Conservation (phyloP, 176 grass and related monocot species). For the Aegilops tauschii region DNA sequence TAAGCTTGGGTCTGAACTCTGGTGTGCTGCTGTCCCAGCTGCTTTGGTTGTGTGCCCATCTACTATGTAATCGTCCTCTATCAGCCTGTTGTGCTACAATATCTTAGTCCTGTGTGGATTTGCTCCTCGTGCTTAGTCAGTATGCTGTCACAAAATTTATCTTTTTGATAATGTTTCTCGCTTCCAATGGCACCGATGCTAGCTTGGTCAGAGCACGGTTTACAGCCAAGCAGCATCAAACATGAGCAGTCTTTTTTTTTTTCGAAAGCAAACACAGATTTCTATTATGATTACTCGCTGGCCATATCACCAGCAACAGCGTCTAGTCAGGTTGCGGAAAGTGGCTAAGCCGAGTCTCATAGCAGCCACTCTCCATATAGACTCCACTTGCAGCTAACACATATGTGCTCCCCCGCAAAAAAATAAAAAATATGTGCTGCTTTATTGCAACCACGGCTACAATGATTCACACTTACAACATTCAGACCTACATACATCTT, state of each 20-base stretch:
- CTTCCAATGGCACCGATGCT: neutral
- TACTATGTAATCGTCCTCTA: slow-evolving; percentile 36
- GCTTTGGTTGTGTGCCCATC: slow-evolving; percentile 54
- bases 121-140: slow-evolving; percentile 18
- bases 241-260: neutral
- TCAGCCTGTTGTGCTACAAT: slow-evolving; percentile 42
- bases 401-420: too few relatives aligned
- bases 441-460: too few relatives aligned
- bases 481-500: neutral
- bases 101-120: slow-evolving; percentile 38
- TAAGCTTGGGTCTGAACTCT: slow-evolving; percentile 41
- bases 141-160: neutral
- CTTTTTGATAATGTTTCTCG: neutral
- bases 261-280: too few relatives aligned
- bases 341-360: too few relatives aligned
- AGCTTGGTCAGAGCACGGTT: neutral
- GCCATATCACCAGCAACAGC: too few relatives aligned
- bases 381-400: too few relatives aligned
- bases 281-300: too few relatives aligned
- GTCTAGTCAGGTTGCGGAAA: too few relatives aligned
- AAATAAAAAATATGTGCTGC: too few relatives aligned
- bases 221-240: too few relatives aligned
- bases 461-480: neutral
- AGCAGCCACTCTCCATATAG: too few relatives aligned
- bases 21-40: slow-evolving; percentile 30